A percentile compares a stretch with the other conserved stretches of the same genome.
These are phyloP conservation scores for Hyaloscypha bicolor DNA, from an alignment of 495 filamentous ascomycete species.

Conservation along the genomic window DNA sequence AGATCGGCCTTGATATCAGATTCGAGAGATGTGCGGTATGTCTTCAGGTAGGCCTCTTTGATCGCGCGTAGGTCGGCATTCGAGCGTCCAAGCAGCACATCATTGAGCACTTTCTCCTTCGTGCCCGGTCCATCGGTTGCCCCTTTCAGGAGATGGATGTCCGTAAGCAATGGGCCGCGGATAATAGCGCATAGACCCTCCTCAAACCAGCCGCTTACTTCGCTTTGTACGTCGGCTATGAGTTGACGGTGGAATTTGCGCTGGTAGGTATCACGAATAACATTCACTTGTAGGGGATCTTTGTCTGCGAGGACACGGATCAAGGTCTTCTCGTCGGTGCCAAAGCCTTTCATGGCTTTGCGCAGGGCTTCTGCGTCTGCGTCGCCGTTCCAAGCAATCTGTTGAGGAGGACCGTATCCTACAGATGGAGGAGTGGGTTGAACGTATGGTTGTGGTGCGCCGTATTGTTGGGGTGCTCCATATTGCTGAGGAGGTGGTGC, in stretches of 20 bases:
- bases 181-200: slow-evolving; percentile 69
- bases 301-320: slow-evolving; percentile 65
- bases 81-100: slow-evolving; percentile 77
- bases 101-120: slow-evolving; percentile 82
- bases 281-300: slow-evolving; percentile 72
- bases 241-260: slow-evolving; percentile 64
- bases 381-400: slow-evolving; percentile 64
- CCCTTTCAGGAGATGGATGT: slow-evolving; percentile 63
- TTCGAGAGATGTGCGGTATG: slow-evolving; percentile 62
- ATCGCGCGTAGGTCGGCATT: slow-evolving; percentile 87
- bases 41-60: slow-evolving; percentile 70
- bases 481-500: slow-evolving; percentile 40
- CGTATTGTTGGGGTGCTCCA: slow-evolving; percentile 48
- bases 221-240: slow-evolving; percentile 71
- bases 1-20: slow-evolving; percentile 74
- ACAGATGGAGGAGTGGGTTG: slow-evolving; percentile 56
- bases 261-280: slow-evolving; percentile 67
- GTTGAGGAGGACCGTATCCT: slow-evolving; percentile 64
- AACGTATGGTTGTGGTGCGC: slow-evolving; percentile 42
- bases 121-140: slow-evolving; percentile 81
- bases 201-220: slow-evolving; percentile 74
- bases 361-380: slow-evolving; percentile 69
- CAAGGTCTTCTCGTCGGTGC: slow-evolving; percentile 78
- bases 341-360: slow-evolving; percentile 88
- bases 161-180: slow-evolving; percentile 74